Evolutionary conservation across 2,329 filamentous ascomycete genomes (phyloP).

Genomic region (Xylariaceae sp.): DNA sequence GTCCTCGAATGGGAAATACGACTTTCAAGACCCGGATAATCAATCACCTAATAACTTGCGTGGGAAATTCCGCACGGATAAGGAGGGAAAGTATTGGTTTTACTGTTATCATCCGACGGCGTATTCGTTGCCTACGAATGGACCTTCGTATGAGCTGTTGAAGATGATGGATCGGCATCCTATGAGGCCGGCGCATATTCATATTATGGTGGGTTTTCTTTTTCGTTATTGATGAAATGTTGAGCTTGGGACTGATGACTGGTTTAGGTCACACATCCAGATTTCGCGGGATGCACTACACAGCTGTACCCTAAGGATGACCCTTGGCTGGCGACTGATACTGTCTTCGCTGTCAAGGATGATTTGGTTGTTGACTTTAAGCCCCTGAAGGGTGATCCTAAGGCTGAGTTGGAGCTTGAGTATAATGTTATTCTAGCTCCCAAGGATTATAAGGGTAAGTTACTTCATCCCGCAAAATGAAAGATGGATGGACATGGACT

Average conservation of each 20-base stretch:
- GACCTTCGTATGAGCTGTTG: conserved; percentile 39
- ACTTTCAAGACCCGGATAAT: conserved; percentile 67
- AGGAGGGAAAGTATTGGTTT: conserved; percentile 64
- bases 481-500: not conserved
- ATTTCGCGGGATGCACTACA: conserved; percentile 66
- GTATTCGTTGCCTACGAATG: conserved; percentile 65
- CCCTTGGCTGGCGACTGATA: conserved; percentile 52
- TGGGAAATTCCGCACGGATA: conserved; percentile 67
- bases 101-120: conserved; percentile 72
- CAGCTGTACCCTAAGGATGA: conserved; percentile 69
- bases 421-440: conserved; percentile 40
- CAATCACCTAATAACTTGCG: conserved; percentile 69
- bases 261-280: conserved; percentile 47
- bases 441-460: conserved; percentile 41
- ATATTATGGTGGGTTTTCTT: conserved; percentile 41
- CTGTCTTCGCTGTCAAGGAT: conserved; percentile 50
- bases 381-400: conserved; percentile 33
- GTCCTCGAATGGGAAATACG: conserved; percentile 68
- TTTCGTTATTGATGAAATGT: not conserved
- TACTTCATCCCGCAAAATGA: conserved; percentile 16
- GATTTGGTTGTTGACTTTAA: conserved; percentile 47
- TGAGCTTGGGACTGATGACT: not conserved
- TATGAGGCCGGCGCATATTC: conserved; percentile 46
- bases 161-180: conserved; percentile 44
- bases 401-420: conserved; percentile 30